phyloP scores from a whole-genome alignment of 345 rosid genomes.

The Isatis tinctoria region DNA sequence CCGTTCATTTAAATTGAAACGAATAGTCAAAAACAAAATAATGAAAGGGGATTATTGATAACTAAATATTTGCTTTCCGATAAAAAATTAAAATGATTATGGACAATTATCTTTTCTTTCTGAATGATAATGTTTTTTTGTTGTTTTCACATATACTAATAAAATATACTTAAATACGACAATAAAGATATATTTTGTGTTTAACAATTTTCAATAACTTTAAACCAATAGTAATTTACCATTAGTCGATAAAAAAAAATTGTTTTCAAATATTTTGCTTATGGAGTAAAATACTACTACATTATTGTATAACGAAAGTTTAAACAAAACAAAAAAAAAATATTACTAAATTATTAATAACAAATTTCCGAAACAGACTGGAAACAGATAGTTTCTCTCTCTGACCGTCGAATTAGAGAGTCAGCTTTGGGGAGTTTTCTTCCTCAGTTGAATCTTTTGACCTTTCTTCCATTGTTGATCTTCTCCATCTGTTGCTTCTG shows the following conservation, averaged over 20 bases:
- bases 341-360: background rate
- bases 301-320: background rate
- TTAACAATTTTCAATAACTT: too few relatives aligned
- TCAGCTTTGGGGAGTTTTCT: constrained; percentile 4
- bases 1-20: background rate
- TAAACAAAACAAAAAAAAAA: background rate
- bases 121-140: too few relatives aligned
- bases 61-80: background rate
- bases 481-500: background rate
- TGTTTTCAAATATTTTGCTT: too few relatives aligned
- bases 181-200: too few relatives aligned
- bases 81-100: background rate
- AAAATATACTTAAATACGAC: too few relatives aligned
- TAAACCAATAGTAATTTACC: too few relatives aligned
- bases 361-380: background rate
- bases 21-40: background rate
- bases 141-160: too few relatives aligned
- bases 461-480: constrained; percentile 10
- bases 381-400: constrained; percentile 5
- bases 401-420: constrained; percentile 13
- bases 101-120: too few relatives aligned
- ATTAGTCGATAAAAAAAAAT: too few relatives aligned
- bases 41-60: background rate
- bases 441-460: constrained; percentile 20
- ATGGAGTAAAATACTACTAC: too few relatives aligned